A percentile compares a stretch with the other conserved stretches of the same genome.
These are phyloP conservation scores for Alternaria angustiovoidea DNA, from an alignment of 2,329 filamentous ascomycete species.

Conservation along the genomic window DNA sequence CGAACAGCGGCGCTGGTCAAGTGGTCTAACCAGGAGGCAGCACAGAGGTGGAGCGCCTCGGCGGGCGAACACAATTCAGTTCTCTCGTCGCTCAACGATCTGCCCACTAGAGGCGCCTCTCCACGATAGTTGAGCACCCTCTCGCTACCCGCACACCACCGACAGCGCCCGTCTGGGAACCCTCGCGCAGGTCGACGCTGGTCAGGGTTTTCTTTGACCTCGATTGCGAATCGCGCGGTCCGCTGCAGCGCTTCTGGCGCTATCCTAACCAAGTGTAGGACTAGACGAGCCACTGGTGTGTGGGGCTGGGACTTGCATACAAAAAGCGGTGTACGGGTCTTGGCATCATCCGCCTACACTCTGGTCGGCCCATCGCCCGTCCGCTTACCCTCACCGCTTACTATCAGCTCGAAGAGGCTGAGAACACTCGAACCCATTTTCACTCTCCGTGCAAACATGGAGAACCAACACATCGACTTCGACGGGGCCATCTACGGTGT, in stretches of 20 bases:
- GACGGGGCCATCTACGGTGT: conserved; percentile 46
- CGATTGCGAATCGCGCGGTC: conserved; percentile 35
- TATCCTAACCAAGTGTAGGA: conserved; percentile 27
- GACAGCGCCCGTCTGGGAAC: conserved; percentile 18
- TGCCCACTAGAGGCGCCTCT: conserved; percentile 16
- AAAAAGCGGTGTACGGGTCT: conserved; percentile 23
- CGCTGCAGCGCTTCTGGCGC: conserved; percentile 40
- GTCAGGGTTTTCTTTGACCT: conserved; percentile 28
- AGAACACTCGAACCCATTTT: conserved; percentile 35
- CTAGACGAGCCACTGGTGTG: conserved; percentile 21
- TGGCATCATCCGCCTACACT: conserved; percentile 20
- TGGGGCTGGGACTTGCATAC: conserved; percentile 21
- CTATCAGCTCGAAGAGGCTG: conserved; percentile 49
- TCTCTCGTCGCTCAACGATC: conserved; percentile 16
- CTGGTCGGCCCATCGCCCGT: conserved; percentile 31
- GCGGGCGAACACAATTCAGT: conserved; percentile 30
- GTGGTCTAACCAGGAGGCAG: not conserved
- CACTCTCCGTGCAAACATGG: conserved; percentile 49
- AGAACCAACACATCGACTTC: conserved; percentile 52
- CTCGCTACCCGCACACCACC: conserved; percentile 15
- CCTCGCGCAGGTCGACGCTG: conserved; percentile 19
- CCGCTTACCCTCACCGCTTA: conserved; percentile 38
- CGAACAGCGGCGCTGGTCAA: conserved; percentile 15
- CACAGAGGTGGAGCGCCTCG: conserved; percentile 23
- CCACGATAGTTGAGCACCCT: conserved; percentile 12